Base-by-base conservation (phyloP, 192 early-diverging fungal species). In the Linnemannia exigua region DNA sequence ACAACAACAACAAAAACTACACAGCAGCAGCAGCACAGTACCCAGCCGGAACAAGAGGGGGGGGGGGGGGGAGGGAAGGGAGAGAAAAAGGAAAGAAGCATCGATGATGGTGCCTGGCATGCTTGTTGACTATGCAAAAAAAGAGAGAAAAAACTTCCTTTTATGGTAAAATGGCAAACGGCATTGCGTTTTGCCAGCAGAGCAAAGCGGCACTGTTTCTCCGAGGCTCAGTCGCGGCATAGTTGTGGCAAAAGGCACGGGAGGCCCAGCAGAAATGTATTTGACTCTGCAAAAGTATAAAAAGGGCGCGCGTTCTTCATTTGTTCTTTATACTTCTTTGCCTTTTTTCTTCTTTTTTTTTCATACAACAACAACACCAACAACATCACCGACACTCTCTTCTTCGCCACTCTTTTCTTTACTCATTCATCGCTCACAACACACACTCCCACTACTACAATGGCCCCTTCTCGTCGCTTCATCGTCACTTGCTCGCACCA, bases 401-500 rank as follows among this genome's bases (percentile, higher is more conserved):
- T 44, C 44, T 72, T 63, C 58, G 28, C 58, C 9, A 31, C 28
- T 63, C 31, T 31, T 12, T 63, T 3, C 12, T 31, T 31, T 63
- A 31, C 58, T 50, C 9, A 33, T 33, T 31, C 58, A 61, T 12
- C n/a, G 28, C 11, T n/a, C 9, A 31, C 28, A 63, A n/a, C 58
- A 63, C 58, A 31, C 28, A 63, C 58, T 1, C 8, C 12, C 8
- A 68, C 28, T 22, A 19, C 58, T 17, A 70, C 73, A 81, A 82
- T 80, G 79, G 46, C 80, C 20, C 67, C 79, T 31, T 61, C 80
- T 63, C 74, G 74, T 71, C 80, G 80, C 74, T 82, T 82, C 74
- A 82, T 76, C 44, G 80, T 82, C 41, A 82, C 80, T 37, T 82
- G 80, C 80, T 76, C 80, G 38, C 80, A 82, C 69, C 80, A 82